These are phyloP conservation scores for Populus ilicifolia DNA, from an alignment of 345 rosid species.

Conservation along the genomic window DNA sequence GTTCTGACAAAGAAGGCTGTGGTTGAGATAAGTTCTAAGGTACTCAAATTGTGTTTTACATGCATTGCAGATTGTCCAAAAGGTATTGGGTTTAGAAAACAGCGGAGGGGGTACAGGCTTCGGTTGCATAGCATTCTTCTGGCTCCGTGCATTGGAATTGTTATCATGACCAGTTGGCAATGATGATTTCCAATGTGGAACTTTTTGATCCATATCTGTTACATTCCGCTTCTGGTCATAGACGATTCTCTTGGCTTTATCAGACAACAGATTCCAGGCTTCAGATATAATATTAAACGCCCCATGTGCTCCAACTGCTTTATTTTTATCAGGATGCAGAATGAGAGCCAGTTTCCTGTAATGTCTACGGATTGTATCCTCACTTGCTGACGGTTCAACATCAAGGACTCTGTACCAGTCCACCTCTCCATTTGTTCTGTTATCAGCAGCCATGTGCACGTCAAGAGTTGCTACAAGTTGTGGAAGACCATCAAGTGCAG, in stretches of 20 bases:
- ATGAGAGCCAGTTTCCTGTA: constrained; percentile 34
- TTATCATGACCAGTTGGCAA: constrained; percentile 10
- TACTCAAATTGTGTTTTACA: constrained; percentile 45
- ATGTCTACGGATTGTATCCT: constrained; percentile 35
- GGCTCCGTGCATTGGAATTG: constrained; percentile 17
- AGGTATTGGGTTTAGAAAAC: constrained; percentile 22
- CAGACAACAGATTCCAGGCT: constrained; percentile 45
- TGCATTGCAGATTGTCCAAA: constrained; percentile 48
- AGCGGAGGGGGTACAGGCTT: constrained; percentile 11
- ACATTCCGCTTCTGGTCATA: constrained; percentile 42
- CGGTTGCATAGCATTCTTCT: constrained; percentile 13
- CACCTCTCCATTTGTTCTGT: constrained; percentile 31
- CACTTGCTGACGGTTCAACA: constrained; percentile 39
- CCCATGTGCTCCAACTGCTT: constrained; percentile 43
- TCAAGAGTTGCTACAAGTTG: constrained; percentile 40
- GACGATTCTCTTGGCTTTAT: constrained; percentile 31
- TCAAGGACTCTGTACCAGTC: constrained; percentile 53
- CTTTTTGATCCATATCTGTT: constrained; percentile 1
- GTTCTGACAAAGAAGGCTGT: constrained; percentile 34
- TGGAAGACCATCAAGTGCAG: constrained; percentile 41
- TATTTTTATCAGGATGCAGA: constrained; percentile 42
- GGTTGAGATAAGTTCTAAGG: constrained; percentile 25
- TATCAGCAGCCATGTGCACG: constrained; percentile 26
- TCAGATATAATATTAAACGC: constrained; percentile 45
- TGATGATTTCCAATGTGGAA: constrained; percentile 11